Evolutionary conservation across 305 asterid genomes (phyloP).

Genomic region (Ilex paraguariensis): DNA sequence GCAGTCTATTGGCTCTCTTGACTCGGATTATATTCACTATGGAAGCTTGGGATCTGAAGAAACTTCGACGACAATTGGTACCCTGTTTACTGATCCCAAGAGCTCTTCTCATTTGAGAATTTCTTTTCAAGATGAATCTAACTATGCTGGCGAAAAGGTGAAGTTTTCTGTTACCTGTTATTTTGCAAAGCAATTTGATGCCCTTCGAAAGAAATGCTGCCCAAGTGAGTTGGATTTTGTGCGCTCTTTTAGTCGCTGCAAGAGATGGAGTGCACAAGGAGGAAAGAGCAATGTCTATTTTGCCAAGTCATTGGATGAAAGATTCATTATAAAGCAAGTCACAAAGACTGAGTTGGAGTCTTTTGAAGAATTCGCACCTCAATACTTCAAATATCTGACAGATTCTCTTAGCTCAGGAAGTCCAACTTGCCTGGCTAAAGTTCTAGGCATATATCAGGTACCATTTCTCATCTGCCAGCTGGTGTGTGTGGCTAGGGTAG

Average conservation of each 20-base stretch:
- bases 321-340: conserved; percentile 84
- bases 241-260: conserved; percentile 81
- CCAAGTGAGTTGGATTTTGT: conserved; percentile 63
- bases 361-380: conserved; percentile 74
- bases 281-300: conserved; percentile 94
- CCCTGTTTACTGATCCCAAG: conserved; percentile 38
- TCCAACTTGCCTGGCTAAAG: conserved; percentile 95
- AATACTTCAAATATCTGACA: conserved; percentile 68
- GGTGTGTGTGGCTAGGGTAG: too few species aligned
- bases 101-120: conserved; percentile 72
- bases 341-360: conserved; percentile 94
- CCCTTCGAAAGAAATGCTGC: conserved; percentile 73
- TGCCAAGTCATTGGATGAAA: conserved; percentile 83
- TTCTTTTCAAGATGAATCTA: conserved; percentile 67
- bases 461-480: not conserved
- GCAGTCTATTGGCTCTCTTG: conserved; percentile 66
- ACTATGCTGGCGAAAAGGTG: conserved; percentile 42
- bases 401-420: conserved; percentile 66
- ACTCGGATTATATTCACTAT: conserved; percentile 47
- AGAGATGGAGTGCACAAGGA: conserved; percentile 91
- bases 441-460: conserved; percentile 95
- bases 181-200: conserved; percentile 76
- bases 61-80: conserved; percentile 29
- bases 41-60: conserved; percentile 57
- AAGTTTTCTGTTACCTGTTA: conserved; percentile 80